These are phyloP conservation scores for Geranium rotundifolium DNA, from an alignment of 345 rosid species.

Conservation along the genomic window DNA sequence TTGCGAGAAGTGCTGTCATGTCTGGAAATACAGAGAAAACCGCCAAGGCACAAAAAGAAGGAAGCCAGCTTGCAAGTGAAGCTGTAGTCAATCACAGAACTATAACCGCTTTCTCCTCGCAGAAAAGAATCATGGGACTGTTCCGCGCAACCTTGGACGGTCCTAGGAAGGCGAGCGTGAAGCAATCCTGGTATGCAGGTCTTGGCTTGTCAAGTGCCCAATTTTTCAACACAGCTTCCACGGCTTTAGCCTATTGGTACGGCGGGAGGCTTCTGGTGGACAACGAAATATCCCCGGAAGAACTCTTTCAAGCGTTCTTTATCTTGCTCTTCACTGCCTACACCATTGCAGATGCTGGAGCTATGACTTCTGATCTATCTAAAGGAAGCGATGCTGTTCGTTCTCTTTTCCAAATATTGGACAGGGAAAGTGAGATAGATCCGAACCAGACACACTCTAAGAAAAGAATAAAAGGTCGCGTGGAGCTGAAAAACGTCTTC, in stretches of 20 bases:
- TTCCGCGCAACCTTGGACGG: conserved; percentile 43
- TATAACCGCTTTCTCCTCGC: conserved; percentile 63
- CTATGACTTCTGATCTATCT: conserved; percentile 55
- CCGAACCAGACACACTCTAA: conserved; percentile 18
- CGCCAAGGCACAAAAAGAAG: conserved; percentile 54
- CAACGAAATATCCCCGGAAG: conserved; percentile 24
- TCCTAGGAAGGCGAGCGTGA: conserved; percentile 43
- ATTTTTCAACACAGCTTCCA: conserved; percentile 43
- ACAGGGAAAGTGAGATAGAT: conserved; percentile 49
- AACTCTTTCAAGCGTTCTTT: conserved; percentile 49
- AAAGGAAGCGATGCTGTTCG: conserved; percentile 42
- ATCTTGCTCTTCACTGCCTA: conserved; percentile 48
- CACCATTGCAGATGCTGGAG: conserved; percentile 63
- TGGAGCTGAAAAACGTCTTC: conserved; percentile 46
- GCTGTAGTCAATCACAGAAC: conserved; percentile 61
- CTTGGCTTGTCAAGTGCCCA: conserved; percentile 50
- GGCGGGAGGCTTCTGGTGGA: conserved; percentile 46
- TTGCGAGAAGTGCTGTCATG: conserved; percentile 35
- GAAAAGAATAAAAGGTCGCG: conserved; percentile 29
- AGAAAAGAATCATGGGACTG: conserved; percentile 44
- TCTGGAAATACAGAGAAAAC: conserved; percentile 52
- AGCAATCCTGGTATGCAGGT: conserved; percentile 47
- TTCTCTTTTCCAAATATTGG: conserved; percentile 38
- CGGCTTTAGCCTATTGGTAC: conserved; percentile 54
- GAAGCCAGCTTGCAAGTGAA: conserved; percentile 64